Conservation (phyloP, 257 asterid genomes). For the Solanum pennellii region DNA sequence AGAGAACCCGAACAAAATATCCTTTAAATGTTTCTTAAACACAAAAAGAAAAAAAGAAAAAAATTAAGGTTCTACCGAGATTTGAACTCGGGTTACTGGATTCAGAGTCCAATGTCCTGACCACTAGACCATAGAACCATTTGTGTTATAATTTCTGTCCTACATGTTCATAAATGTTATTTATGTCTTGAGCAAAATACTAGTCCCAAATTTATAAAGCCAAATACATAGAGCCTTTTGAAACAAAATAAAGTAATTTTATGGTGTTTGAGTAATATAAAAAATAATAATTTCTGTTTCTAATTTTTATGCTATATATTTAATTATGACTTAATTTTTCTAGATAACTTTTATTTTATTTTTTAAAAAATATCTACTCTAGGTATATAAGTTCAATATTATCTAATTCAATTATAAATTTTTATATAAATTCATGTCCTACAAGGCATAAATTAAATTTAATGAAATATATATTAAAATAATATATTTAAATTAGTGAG, state of each 20-base stretch:
- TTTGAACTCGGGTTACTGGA: background rate
- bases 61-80: background rate
- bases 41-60: too few relatives aligned
- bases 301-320: background rate
- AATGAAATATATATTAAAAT: too few relatives aligned
- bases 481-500: too few relatives aligned
- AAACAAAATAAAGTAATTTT: too few relatives aligned
- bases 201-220: background rate
- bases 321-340: too few relatives aligned
- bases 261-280: background rate
- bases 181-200: background rate
- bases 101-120: background rate
- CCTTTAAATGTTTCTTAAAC: background rate
- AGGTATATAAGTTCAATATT: too few relatives aligned
- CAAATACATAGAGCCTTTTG: background rate
- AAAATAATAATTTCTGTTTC: too few relatives aligned
- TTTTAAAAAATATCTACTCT: too few relatives aligned
- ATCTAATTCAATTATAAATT: background rate
- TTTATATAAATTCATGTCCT: background rate
- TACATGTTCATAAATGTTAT: too few relatives aligned
- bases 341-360: too few relatives aligned
- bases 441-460: too few relatives aligned
- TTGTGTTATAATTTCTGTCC: fast-evolving
- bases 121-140: background rate
- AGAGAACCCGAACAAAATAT: background rate